Base-by-base conservation (phyloP, 1,284 basidiomycete genomes). In the Wallemia hederae region DNA sequence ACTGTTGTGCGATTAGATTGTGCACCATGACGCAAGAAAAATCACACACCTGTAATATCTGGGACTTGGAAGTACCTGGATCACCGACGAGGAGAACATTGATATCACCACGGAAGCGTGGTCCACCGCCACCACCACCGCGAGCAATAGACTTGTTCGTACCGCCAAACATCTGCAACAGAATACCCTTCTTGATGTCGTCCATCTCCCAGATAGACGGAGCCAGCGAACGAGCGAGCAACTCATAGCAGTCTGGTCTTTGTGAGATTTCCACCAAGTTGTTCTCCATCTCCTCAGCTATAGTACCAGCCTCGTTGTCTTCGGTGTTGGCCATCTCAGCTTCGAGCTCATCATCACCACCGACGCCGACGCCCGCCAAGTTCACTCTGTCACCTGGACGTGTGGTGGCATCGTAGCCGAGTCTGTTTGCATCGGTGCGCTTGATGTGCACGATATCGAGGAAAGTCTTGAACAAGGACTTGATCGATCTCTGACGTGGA, bases 131-230 rank as follows among this genome's bases (percentile, higher is more conserved):
- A 11, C 92, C 92, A 17, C 92, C 92, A 60, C 91, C 92, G 60
- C 81, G 77, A 1, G 85, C 79, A 65, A 98, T 87, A 65, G 77
- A 86, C 76, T 98, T 98, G 72, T 96, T 97, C 59, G 92, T 96
- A 0, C 92, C 92, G 3, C 92, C 94, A 71, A 98, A 97, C 26
- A 98, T 73, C 71, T 97, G 92, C 27, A 98, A 73, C 59, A 98
- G 70, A 61, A 98, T 92, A 0, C 94, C 92, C 74, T 97, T 97
- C 74, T 98, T 98, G 63, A 98, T 88, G 67, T 98, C 92, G 49
- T 98, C 91, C 86, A 97, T 84, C 70, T 90, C 88, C 82, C 88
- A 97, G 66, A 98, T 92, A 27, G 82, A 85, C 9, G 92, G 94
- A 0, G 92, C 92, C 63, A 98, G 77, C 1, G 83, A 87, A 28